These are phyloP conservation scores for Sambucus nigra DNA, from an alignment of 129 eudicot genomes.

Conservation along the genomic window DNA sequence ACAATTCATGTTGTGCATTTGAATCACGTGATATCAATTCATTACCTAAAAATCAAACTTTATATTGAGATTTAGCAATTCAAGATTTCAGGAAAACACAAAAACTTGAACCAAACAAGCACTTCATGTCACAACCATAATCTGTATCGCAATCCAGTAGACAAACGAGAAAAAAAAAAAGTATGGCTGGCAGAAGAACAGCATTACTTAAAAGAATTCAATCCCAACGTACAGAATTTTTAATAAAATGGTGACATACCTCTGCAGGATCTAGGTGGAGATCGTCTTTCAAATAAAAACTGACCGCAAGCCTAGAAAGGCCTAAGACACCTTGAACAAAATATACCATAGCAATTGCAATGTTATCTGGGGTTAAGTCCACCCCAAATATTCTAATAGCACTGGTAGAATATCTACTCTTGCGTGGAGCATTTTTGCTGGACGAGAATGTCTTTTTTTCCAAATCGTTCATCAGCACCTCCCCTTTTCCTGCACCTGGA, in stretches of 20 bases:
- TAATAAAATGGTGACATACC: constrained; percentile 29
- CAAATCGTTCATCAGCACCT: constrained; percentile 16
- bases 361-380: constrained; percentile 87
- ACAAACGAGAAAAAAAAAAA: neutral
- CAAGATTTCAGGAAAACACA: neutral
- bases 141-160: too few relatives aligned
- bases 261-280: constrained; percentile 97
- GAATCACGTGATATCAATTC: too few relatives aligned
- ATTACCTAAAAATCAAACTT: too few relatives aligned
- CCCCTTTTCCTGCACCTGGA: constrained; percentile 37
- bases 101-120: too few relatives aligned
- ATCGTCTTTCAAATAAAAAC: constrained; percentile 90
- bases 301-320: constrained; percentile 88
- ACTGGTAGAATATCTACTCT: constrained; percentile 32
- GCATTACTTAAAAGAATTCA: neutral
- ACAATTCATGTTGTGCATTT: too few relatives aligned
- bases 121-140: too few relatives aligned
- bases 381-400: constrained; percentile 58
- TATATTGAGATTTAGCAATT: too few relatives aligned
- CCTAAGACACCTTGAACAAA: constrained; percentile 99
- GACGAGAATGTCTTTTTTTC: constrained; percentile 31
- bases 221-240: neutral
- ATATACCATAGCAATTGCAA: constrained; percentile 95
- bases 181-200: neutral
- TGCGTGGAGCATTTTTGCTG: constrained; percentile 30